A percentile compares a stretch with the other conserved stretches of the same genome.
Evolutionary conservation across 2,329 filamentous ascomycete genomes (phyloP).

Genomic region (Xylaria sp.): DNA sequence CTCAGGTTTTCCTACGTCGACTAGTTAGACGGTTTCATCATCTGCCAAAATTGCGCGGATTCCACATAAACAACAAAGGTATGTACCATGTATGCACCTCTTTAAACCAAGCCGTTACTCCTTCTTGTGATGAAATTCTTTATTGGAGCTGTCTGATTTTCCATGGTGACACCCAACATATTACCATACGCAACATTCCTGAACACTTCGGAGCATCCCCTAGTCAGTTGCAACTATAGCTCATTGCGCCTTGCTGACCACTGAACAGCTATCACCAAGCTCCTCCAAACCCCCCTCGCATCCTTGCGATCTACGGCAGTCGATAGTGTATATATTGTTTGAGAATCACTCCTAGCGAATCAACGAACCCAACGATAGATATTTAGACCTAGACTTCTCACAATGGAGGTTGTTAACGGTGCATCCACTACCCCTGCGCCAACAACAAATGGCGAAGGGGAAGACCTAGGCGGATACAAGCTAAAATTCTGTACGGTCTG

Average conservation of each 20-base stretch:
- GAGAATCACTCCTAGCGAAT: not conserved
- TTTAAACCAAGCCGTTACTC: slow-evolving; percentile 7
- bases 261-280: not conserved
- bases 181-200: slow-evolving; percentile 68
- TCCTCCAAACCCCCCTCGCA: too few species aligned
- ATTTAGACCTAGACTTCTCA: not conserved
- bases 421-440: slow-evolving; percentile 42
- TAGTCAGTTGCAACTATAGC: not conserved
- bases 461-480: slow-evolving; percentile 75
- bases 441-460: slow-evolving; percentile 58
- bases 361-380: not conserved
- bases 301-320: not conserved
- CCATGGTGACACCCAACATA: slow-evolving; percentile 68
- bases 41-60: slow-evolving; percentile 1
- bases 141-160: slow-evolving; percentile 85
- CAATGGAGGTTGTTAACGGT: slow-evolving; percentile 58
- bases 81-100: slow-evolving; percentile 5
- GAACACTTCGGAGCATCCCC: slow-evolving; percentile 29
- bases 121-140: slow-evolving; percentile 58
- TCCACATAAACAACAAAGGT: slow-evolving; percentile 27
- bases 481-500: slow-evolving; percentile 99
- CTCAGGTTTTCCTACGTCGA: slow-evolving; percentile 10
- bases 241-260: slow-evolving; percentile 21
- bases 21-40: not conserved
- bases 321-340: slow-evolving; percentile 5